A percentile compares a stretch with the other conserved stretches of the same genome.
Conservation (phyloP, 352 stramenopile genomes). For the Albugo laibachii region DNA sequence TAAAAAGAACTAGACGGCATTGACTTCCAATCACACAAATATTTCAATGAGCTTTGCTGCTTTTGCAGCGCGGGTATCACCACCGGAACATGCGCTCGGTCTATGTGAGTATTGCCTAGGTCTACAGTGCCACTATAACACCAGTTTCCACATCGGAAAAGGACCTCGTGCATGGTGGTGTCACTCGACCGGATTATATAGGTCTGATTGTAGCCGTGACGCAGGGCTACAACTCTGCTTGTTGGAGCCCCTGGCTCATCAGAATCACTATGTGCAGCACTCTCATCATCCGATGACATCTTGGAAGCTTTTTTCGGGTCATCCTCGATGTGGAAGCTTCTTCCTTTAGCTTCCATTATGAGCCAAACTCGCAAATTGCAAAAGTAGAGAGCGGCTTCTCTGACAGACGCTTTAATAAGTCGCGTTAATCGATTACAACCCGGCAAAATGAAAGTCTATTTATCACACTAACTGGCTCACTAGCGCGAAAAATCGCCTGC, state of each 20-base stretch:
- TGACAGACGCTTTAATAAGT: no score
- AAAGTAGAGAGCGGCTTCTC: no score
- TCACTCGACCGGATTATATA: constrained; percentile 73
- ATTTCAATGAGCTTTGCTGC: constrained; percentile 84
- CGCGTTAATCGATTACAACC: no score
- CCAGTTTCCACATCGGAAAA: constrained; percentile 91
- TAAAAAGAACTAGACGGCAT: constrained; percentile 53
- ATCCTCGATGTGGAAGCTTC: not conserved
- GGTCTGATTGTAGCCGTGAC: constrained; percentile 85
- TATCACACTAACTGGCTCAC: no score
- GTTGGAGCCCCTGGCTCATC: constrained; percentile 29
- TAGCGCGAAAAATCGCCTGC: no score
- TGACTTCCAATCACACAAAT: constrained; percentile 78
- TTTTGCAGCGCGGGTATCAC: constrained; percentile 85
- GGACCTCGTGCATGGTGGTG: constrained; percentile 63
- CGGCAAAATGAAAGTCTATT: no score
- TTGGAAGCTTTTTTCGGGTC: not conserved
- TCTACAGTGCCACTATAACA: constrained; percentile 87
- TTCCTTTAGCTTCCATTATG: constrained; percentile 41
- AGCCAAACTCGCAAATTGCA: not conserved
- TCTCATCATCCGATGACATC: not conserved
- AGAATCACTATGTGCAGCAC: constrained; percentile 13
- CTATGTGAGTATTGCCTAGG: constrained; percentile 49
- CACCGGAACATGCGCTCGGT: constrained; percentile 74
- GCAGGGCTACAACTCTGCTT: constrained; percentile 45